Percentiles rank a stretch among this genome's conserved stretches.
Conservation (phyloP, 2,329 filamentous ascomycete species). For the Colletotrichum simmondsii region DNA sequence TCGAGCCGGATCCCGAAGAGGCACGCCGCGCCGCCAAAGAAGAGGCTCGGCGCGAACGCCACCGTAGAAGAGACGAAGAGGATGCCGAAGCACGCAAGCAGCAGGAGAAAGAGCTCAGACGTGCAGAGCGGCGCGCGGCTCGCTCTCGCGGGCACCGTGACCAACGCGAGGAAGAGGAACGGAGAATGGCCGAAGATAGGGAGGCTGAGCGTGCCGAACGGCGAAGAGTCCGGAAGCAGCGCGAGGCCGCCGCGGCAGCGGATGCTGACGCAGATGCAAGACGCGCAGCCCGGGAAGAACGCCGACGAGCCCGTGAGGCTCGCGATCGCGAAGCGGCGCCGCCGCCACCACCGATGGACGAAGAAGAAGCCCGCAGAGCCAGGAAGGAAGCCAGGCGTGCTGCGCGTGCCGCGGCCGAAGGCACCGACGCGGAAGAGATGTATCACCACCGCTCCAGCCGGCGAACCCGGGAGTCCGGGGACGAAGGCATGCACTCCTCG, state of each 20-base stretch:
- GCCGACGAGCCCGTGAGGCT: conserved; percentile 57
- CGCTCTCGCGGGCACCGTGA: conserved; percentile 38
- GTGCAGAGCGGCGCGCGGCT: conserved; percentile 63
- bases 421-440: conserved; percentile 50
- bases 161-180: conserved; percentile 60
- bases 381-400: conserved; percentile 64
- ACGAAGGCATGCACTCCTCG: conserved; percentile 57
- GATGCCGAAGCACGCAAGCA: conserved; percentile 59
- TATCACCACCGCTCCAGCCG: conserved; percentile 50
- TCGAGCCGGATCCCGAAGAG: conserved; percentile 65
- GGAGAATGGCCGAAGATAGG: conserved; percentile 58
- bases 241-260: conserved; percentile 54
- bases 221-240: conserved; percentile 59
- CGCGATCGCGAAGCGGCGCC: conserved; percentile 40
- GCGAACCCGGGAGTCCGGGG: conserved; percentile 54
- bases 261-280: conserved; percentile 61
- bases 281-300: conserved; percentile 57
- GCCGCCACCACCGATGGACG: conserved; percentile 46
- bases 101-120: conserved; percentile 69
- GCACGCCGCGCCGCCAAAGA: conserved; percentile 66
- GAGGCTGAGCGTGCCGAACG: conserved; percentile 63
- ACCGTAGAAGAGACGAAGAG: conserved; percentile 66
- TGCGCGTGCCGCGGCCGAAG: conserved; percentile 42
- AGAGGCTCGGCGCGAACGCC: conserved; percentile 65
- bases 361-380: conserved; percentile 64